Evolutionary conservation across 805 yeast species (phyloP).

Genomic region (Candida easanensis): DNA sequence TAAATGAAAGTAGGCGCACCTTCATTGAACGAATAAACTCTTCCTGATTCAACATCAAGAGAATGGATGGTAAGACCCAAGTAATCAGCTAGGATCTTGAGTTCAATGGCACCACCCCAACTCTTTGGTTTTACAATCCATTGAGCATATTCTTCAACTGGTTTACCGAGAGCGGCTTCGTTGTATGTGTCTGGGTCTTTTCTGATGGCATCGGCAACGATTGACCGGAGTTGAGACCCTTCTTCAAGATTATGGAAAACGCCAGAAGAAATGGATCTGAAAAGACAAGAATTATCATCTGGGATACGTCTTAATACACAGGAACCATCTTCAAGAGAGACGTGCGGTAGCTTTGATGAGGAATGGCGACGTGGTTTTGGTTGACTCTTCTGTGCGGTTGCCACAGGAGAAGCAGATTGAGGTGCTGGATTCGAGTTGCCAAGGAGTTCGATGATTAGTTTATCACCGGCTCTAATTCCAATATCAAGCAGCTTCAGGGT

Average conservation of each 20-base stretch:
- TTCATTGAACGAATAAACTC: conserved; percentile 49
- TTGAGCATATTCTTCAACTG: conserved; percentile 43
- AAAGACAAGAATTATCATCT: conserved; percentile 77
- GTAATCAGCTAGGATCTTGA: conserved; percentile 55
- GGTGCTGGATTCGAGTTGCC: no score
- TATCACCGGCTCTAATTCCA: conserved; percentile 60
- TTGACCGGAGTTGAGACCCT: conserved; percentile 46
- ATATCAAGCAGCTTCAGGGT: conserved; percentile 32
- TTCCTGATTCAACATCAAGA: conserved; percentile 61
- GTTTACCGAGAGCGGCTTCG: conserved; percentile 56
- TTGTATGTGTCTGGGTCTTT: conserved; percentile 43
- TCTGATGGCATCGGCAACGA: conserved; percentile 47
- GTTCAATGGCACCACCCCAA: conserved; percentile 87
- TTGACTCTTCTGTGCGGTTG: neutral
- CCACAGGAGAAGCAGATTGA: neutral
- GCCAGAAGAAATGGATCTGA: conserved; percentile 60
- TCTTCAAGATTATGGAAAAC: conserved; percentile 41
- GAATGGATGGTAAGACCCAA: conserved; percentile 53
- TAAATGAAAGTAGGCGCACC: conserved; percentile 41
- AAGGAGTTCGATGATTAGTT: conserved; percentile 37
- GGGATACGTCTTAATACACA: conserved; percentile 57
- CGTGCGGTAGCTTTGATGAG: conserved; percentile 9
- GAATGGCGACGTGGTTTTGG: neutral
- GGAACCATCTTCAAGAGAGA: conserved; percentile 27
- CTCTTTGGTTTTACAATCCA: conserved; percentile 62